Conservation (phyloP, 345 rosid genomes). For the Clausena lansium region DNA sequence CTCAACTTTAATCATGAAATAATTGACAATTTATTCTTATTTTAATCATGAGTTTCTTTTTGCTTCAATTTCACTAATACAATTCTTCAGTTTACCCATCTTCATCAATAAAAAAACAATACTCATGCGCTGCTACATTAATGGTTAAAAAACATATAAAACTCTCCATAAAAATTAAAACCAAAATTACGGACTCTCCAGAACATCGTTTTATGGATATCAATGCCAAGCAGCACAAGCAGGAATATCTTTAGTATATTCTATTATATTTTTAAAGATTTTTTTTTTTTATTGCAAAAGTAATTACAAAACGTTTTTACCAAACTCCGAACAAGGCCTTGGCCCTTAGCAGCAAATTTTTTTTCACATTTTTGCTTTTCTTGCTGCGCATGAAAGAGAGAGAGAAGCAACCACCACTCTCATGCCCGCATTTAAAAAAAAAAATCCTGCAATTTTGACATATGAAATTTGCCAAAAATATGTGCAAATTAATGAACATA, state of each 20-base stretch:
- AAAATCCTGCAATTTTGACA: neutral
- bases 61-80: neutral
- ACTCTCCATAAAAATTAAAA: neutral
- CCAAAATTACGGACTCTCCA: neutral
- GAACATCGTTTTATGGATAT: neutral
- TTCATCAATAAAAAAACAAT: neutral
- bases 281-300: slow-evolving; percentile 31
- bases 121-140: neutral
- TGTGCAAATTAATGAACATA: no score
- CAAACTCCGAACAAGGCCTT: slow-evolving; percentile 34
- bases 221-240: slow-evolving; percentile 6
- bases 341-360: neutral
- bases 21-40: neutral
- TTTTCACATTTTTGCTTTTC: slow-evolving; percentile 17
- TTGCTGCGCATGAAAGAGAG: slow-evolving; percentile 28
- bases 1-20: neutral
- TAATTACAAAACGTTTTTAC: slow-evolving; percentile 15
- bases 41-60: neutral
- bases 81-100: neutral
- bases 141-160: neutral
- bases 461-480: neutral
- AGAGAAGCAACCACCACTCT: slow-evolving; percentile 45
- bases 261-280: slow-evolving; percentile 10
- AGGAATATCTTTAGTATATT: neutral
- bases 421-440: slow-evolving; percentile 35